Percentiles rank a stretch among this genome's conserved stretches.
Evolutionary conservation across 2,329 filamentous ascomycete genomes (phyloP).

Genomic region (Cyphellophora europaea): DNA sequence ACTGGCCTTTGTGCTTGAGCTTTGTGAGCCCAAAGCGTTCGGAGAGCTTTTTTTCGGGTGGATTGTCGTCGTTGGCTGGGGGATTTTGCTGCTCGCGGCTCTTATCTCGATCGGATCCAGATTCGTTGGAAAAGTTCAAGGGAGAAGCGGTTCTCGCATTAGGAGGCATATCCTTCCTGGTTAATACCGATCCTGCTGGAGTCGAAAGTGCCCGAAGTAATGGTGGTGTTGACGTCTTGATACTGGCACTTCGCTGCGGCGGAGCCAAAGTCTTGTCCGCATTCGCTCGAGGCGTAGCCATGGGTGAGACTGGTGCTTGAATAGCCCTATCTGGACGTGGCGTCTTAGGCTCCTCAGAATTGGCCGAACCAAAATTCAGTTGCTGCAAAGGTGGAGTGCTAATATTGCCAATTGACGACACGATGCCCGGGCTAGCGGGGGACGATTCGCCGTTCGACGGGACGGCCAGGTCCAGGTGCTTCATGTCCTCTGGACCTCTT

Average conservation of each 20-base stretch:
- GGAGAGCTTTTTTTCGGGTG: slow-evolving; percentile 63
- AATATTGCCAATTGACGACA: not conserved
- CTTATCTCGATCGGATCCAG: slow-evolving; percentile 7
- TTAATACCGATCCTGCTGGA: slow-evolving; percentile 28
- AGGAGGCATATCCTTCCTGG: slow-evolving; percentile 21
- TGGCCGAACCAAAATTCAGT: not conserved
- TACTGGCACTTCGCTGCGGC: too few species aligned
- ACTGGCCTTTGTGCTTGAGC: slow-evolving; percentile 53
- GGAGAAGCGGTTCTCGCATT: slow-evolving; percentile 19
- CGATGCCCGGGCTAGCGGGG: not conserved
- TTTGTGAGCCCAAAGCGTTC: slow-evolving; percentile 60
- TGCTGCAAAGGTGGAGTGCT: not conserved
- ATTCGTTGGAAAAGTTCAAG: slow-evolving; percentile 15
- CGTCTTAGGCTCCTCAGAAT: not conserved
- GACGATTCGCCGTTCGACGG: not conserved
- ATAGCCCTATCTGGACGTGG: not conserved
- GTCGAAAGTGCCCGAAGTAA: slow-evolving; percentile 43
- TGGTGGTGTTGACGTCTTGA: slow-evolving; percentile 31
- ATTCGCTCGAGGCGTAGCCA: not conserved
- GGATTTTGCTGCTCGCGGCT: slow-evolving; percentile 3
- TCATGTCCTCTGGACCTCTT: slow-evolving; percentile 43
- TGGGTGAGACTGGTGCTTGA: not conserved
- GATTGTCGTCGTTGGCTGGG: slow-evolving; percentile 26
- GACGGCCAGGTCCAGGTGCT: slow-evolving; percentile 52
- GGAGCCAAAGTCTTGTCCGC: not conserved